Conservation (phyloP, 148 eudicot species). For the Amaranthus hypochondriacus region DNA sequence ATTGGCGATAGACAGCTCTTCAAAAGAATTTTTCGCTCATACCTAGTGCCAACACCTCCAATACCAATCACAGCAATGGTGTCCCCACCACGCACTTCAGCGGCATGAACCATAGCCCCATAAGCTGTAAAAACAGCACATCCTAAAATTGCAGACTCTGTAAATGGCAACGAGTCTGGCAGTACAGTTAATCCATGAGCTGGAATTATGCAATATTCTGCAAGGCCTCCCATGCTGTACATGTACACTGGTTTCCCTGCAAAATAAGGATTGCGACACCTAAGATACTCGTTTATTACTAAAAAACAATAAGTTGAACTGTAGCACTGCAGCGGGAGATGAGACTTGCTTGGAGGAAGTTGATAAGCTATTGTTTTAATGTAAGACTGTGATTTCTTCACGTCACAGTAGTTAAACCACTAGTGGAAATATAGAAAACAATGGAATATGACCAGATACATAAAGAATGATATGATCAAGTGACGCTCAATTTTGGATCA, state of each 20-base stretch:
- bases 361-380: not conserved
- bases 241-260: constrained; percentile 94
- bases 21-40: constrained; percentile 20
- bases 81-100: constrained; percentile 89
- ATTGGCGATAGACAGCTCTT: not conserved
- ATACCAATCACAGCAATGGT: constrained; percentile 92
- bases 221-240: constrained; percentile 99
- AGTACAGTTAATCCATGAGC: constrained; percentile 76
- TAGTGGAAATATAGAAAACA: too few relatives aligned
- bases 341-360: not conserved
- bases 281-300: not conserved
- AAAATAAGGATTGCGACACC: constrained; percentile 11
- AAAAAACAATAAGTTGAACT: not conserved
- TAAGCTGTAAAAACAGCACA: constrained; percentile 99
- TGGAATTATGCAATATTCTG: constrained; percentile 91
- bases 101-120: constrained; percentile 99
- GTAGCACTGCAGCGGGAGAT: not conserved
- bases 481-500: too few relatives aligned
- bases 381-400: not conserved
- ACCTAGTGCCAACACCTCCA: constrained; percentile 99
- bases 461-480: too few relatives aligned
- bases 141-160: constrained; percentile 93
- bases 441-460: too few relatives aligned
- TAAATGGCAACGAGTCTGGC: constrained; percentile 83
- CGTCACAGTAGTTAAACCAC: not conserved